These are phyloP conservation scores for Uronychia setigera DNA, from an alignment of 73 alveolate genomes.

Conservation along the genomic window DNA sequence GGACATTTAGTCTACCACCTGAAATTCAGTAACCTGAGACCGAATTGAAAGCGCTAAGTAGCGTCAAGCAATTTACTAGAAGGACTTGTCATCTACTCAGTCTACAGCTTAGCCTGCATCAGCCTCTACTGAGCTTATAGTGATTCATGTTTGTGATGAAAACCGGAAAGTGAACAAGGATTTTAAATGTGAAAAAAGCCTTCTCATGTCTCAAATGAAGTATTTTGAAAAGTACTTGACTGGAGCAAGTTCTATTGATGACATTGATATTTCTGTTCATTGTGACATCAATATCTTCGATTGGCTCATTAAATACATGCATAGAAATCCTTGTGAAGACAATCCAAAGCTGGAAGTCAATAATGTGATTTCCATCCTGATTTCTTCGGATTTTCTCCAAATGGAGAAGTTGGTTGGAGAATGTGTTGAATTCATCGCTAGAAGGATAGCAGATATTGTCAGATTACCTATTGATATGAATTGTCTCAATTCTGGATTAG, in stretches of 20 bases:
- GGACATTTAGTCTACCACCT: neutral
- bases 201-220: constrained; percentile 64
- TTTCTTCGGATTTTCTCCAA: constrained; percentile 72
- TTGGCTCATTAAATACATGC: constrained; percentile 72
- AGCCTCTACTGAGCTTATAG: constrained; percentile 17
- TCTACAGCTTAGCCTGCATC: neutral
- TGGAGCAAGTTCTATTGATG: constrained; percentile 26
- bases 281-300: constrained; percentile 79
- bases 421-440: constrained; percentile 44
- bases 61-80: neutral
- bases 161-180: constrained; percentile 62
- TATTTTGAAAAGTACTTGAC: constrained; percentile 76
- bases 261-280: constrained; percentile 74
- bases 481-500: constrained; percentile 42
- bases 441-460: constrained; percentile 55
- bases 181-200: constrained; percentile 52
- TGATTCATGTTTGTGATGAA: constrained; percentile 76
- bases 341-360: constrained; percentile 58
- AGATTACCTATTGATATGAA: constrained; percentile 74
- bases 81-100: neutral
- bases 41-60: neutral
- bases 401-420: constrained; percentile 66
- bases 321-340: constrained; percentile 7
- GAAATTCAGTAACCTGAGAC: neutral
- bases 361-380: constrained; percentile 70